These are phyloP conservation scores for Crucibulum laeve DNA, from an alignment of 768 basidiomycete species.

Conservation along the genomic window DNA sequence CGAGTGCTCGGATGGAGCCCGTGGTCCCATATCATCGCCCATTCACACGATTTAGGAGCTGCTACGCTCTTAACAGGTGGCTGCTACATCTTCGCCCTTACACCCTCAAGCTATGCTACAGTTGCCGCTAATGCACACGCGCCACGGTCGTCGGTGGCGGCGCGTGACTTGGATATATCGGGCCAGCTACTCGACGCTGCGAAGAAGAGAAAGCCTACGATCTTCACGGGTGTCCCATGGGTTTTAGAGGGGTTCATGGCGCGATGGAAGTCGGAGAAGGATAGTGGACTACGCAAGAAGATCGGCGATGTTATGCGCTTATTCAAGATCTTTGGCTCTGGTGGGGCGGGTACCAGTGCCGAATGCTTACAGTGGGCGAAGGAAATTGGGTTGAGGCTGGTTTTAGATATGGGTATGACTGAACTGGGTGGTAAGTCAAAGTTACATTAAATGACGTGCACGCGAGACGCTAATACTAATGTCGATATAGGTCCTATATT, in stretches of 20 bases:
- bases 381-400: conserved; percentile 18
- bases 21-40: conserved; percentile 26
- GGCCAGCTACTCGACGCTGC: conserved; percentile 19
- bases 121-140: conserved; percentile 4
- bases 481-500: conserved; percentile 21
- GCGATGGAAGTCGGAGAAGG: conserved; percentile 13
- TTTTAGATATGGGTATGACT: conserved; percentile 31
- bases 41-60: conserved; percentile 21
- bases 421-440: conserved; percentile 27
- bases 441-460: neutral
- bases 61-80: conserved; percentile 23
- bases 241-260: conserved; percentile 25
- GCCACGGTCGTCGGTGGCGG: no score
- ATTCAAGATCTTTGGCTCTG: conserved; percentile 21
- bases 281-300: neutral
- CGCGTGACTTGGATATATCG: conserved; percentile 19
- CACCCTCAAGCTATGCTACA: conserved; percentile 21
- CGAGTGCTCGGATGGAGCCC: conserved; percentile 28
- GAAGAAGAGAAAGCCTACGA: conserved; percentile 16
- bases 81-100: conserved; percentile 25
- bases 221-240: conserved; percentile 28
- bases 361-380: conserved; percentile 24
- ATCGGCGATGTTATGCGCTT: conserved; percentile 12
- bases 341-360: conserved; percentile 22
- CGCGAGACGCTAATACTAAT: neutral